phyloP scores from a whole-genome alignment of 768 basidiomycete species.

The Termitomyces sp. region DNA sequence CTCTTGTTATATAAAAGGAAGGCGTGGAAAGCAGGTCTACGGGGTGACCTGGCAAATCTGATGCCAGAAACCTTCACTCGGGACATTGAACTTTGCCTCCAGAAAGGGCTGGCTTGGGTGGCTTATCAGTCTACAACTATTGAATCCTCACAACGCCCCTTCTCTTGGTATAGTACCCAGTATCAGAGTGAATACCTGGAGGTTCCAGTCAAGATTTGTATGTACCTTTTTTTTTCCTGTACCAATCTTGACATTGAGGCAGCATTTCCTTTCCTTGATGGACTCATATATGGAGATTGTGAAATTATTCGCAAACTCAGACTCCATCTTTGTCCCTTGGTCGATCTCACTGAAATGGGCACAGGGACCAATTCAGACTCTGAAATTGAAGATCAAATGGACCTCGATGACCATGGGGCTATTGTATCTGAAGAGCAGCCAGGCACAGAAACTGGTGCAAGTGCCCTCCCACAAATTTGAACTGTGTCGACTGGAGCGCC shows the following conservation, averaged over 20 bases:
- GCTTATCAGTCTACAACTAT: not conserved
- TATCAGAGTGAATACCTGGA: not conserved
- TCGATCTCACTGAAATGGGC: not conserved
- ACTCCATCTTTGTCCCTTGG: not conserved
- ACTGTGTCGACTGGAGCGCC: too few relatives aligned
- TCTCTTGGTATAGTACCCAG: not conserved
- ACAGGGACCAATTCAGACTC: conserved; percentile 5
- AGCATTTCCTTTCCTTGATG: not conserved
- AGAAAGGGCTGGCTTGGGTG: not conserved
- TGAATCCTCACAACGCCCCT: not conserved
- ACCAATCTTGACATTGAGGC: not conserved
- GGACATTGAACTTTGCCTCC: not conserved
- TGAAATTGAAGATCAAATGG: too few relatives aligned
- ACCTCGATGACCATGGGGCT: too few relatives aligned
- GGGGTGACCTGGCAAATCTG: not conserved
- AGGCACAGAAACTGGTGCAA: too few relatives aligned
- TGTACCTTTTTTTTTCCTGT: not conserved
- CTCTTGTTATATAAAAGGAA: not conserved
- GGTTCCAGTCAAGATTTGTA: not conserved
- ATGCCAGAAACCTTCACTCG: not conserved
- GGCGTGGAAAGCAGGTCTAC: not conserved
- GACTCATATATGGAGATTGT: not conserved
- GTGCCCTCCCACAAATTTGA: too few relatives aligned
- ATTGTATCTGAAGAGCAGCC: too few relatives aligned
- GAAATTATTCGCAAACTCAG: not conserved